These are phyloP conservation scores for Penicillium taxi DNA, from an alignment of 495 filamentous ascomycete species.

Conservation along the genomic window DNA sequence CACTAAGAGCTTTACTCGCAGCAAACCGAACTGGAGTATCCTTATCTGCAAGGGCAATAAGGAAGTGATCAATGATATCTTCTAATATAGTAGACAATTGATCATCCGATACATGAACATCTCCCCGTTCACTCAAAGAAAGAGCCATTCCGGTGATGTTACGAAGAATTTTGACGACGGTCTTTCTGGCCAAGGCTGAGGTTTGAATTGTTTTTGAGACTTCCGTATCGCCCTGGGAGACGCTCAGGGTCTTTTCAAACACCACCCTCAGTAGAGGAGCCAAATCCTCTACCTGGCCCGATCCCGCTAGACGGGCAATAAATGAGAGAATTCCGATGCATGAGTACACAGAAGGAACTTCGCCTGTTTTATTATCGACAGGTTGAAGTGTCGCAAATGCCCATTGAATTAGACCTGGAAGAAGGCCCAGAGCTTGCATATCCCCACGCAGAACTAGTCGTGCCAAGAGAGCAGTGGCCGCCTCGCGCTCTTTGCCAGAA, in stretches of 20 bases:
- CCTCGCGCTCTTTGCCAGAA: slow-evolving; percentile 80
- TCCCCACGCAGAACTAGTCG: slow-evolving; percentile 74
- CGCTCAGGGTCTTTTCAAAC: slow-evolving; percentile 41
- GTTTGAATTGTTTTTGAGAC: slow-evolving; percentile 43
- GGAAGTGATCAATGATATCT: slow-evolving; percentile 61
- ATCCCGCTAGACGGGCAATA: slow-evolving; percentile 60
- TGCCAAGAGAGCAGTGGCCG: slow-evolving; percentile 72
- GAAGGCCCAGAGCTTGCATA: slow-evolving; percentile 71
- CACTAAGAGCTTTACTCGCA: slow-evolving; percentile 84
- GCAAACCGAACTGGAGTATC: slow-evolving; percentile 85
- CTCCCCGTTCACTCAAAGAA: slow-evolving; percentile 33
- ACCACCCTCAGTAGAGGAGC: slow-evolving; percentile 40
- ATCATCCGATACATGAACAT: slow-evolving; percentile 28
- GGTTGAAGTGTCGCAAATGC: slow-evolving; percentile 50
- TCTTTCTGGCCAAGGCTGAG: slow-evolving; percentile 70
- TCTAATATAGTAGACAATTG: slow-evolving; percentile 41
- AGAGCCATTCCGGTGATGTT: slow-evolving; percentile 59
- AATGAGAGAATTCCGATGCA: slow-evolving; percentile 70
- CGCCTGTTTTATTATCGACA: slow-evolving; percentile 14
- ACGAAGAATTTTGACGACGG: slow-evolving; percentile 74
- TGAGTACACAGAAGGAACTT: slow-evolving; percentile 45
- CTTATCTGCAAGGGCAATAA: slow-evolving; percentile 64
- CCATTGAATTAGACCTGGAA: slow-evolving; percentile 59
- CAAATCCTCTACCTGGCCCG: slow-evolving; percentile 47
- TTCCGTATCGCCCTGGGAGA: slow-evolving; percentile 29